Evolutionary conservation across 148 eudicot genomes (phyloP), one percentile per base, ranked within the genome.

Genomic region (Rhododendron ovatum): DNA sequence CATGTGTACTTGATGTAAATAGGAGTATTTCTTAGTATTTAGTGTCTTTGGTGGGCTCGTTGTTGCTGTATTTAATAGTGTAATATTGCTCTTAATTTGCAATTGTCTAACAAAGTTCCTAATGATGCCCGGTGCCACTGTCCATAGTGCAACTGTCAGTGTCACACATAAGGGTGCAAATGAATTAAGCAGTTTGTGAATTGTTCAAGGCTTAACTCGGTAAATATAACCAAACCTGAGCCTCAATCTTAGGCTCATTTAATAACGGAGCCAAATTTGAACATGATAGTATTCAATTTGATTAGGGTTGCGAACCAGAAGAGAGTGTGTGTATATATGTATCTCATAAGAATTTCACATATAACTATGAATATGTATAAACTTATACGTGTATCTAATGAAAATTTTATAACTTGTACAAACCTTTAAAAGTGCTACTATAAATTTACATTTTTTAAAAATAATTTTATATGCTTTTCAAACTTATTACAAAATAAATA

Each of bases 1-100:
- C 89, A 84, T 81, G 84, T 84, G 89, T 84, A 61, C 8, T 26
- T 9, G 39, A 69, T 84, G 81, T 37, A 79, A n/a, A 28, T 65
- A 65, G 43, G 6, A 39, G 43, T 6, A 5, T 39, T 39, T 39
- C 43, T 1, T 11, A 26, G 37, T 71, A 30, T 71, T 53, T 12
- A 13, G 17, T 41, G 71, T 69, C 43, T 47, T 28, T 74, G 47
- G 65, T 73, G 81, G 81, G 33, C 33, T 84, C 37, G 48, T 13
- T 13, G 55, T 51, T 51, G 55, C 59, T 63, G 33, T 65, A 26
- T 65, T 10, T 65, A 65, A 9, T 65, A 10, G 73, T n/a, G 73
- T 61, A 8, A n/a, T n/a, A 65, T 9, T 65, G 73, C 28, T 26
- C 30, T 26, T 22, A 22, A 7, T 43, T 59, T 61, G n/a, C 24